phyloP scores from a whole-genome alignment of 495 filamentous ascomycete species.

The Immersiella caudata region DNA sequence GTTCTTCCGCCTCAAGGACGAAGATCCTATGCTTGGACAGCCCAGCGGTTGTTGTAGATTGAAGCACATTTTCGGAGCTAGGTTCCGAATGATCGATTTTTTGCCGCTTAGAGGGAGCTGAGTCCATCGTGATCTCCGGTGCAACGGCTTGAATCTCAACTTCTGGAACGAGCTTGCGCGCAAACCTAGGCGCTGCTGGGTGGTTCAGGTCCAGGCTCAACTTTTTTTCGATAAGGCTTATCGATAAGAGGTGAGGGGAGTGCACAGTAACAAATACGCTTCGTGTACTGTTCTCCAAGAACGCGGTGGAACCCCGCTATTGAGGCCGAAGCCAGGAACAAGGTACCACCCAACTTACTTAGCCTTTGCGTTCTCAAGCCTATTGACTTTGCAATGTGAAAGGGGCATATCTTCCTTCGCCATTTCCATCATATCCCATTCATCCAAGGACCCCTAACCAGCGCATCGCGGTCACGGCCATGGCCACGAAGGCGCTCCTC shows the following conservation, averaged over 20 bases:
- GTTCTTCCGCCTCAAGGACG: constrained; percentile 84
- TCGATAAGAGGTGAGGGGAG: neutral
- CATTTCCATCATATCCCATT: no score
- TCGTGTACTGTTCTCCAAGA: neutral
- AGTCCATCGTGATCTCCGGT: constrained; percentile 43
- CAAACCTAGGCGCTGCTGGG: neutral
- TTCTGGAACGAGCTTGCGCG: neutral
- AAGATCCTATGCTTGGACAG: constrained; percentile 64
- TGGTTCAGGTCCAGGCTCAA: neutral
- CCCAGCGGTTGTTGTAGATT: constrained; percentile 34
- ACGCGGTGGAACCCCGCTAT: neutral
- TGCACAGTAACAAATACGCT: neutral
- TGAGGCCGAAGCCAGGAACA: neutral
- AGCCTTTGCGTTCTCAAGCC: neutral
- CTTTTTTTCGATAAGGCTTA: neutral
- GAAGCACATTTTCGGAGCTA: constrained; percentile 33
- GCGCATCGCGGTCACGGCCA: constrained; percentile 47
- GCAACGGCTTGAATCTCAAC: neutral
- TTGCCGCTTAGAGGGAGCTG: constrained; percentile 49
- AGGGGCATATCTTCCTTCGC: neutral
- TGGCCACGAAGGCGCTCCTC: constrained; percentile 68
- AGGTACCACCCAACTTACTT: neutral
- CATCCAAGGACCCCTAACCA: no score
- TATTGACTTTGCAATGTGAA: neutral
- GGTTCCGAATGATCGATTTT: constrained; percentile 47